Evolutionary conservation across 768 basidiomycete genomes (phyloP).

Genomic region (Cystobasidium tubakii): DNA sequence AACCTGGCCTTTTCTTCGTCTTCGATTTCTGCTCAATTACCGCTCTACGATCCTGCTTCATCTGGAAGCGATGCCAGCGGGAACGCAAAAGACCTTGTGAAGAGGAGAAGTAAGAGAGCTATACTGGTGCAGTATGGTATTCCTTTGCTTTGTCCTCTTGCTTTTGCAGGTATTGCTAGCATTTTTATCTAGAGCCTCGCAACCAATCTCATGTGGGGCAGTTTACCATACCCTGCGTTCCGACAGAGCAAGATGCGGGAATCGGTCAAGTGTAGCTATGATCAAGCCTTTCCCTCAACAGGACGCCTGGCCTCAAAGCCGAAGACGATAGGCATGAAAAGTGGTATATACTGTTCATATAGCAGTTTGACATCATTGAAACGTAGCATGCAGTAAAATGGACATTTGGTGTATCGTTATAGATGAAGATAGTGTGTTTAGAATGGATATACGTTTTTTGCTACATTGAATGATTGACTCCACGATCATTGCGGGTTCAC

Average conservation of each 20-base stretch:
- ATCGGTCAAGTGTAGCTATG: too few species aligned
- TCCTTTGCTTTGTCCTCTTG: neutral
- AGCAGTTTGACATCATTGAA: too few species aligned
- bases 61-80: neutral
- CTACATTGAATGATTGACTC: neutral
- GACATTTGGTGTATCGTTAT: too few species aligned
- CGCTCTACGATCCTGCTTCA: neutral
- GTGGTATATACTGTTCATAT: too few species aligned
- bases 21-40: neutral
- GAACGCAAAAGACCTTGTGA: neutral
- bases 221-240: neutral
- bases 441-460: too few species aligned
- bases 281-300: too few species aligned
- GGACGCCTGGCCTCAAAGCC: too few species aligned
- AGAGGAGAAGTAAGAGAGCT: neutral
- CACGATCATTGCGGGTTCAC: slow-evolving; percentile 9
- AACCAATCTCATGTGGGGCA: neutral
- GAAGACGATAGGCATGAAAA: too few species aligned
- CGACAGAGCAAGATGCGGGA: too few species aligned
- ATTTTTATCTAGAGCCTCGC: neutral
- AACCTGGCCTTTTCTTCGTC: neutral
- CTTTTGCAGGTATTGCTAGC: neutral
- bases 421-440: too few species aligned
- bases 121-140: slow-evolving; percentile 4
- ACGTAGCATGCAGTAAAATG: too few species aligned